Conservation (phyloP, 768 basidiomycete species). For the Amanita polypyramis region DNA sequence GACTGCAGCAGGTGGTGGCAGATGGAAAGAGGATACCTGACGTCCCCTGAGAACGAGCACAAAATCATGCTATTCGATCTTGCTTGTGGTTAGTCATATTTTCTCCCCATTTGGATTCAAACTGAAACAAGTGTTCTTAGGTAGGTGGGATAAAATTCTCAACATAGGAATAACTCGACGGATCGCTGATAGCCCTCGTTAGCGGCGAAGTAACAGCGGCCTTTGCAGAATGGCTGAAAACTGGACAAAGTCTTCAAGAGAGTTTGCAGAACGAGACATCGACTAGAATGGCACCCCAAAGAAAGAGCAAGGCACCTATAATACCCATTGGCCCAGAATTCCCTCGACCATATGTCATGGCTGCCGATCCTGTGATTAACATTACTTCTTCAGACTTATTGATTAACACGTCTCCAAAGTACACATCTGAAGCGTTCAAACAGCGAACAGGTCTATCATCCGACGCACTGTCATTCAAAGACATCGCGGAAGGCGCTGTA, state of each 20-base stretch:
- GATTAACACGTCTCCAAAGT: slow-evolving; percentile 25
- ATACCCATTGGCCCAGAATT: slow-evolving; percentile 24
- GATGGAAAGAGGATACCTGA: slow-evolving; percentile 18
- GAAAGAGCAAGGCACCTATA: slow-evolving; percentile 13
- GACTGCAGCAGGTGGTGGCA: slow-evolving; percentile 25
- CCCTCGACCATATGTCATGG: slow-evolving; percentile 24
- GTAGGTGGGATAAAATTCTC: slow-evolving; percentile 16
- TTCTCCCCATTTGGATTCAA: neutral
- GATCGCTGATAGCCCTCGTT: slow-evolving; percentile 7
- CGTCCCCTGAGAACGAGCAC: slow-evolving; percentile 8
- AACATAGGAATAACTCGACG: neutral
- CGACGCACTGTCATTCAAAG: slow-evolving; percentile 48
- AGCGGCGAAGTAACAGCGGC: slow-evolving; percentile 60
- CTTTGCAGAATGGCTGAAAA: slow-evolving; percentile 50
- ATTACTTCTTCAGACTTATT: neutral
- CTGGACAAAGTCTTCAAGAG: slow-evolving; percentile 20
- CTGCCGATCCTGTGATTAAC: slow-evolving; percentile 42
- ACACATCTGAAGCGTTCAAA: slow-evolving; percentile 47
- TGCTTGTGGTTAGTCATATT: slow-evolving; percentile 35
- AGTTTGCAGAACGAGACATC: neutral
- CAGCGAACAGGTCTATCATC: slow-evolving; percentile 45
- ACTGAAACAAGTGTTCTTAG: slow-evolving; percentile 10
- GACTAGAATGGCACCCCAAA: neutral
- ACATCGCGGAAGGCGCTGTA: slow-evolving; percentile 47
- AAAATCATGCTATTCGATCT: slow-evolving; percentile 43